Base-by-base conservation (phyloP, 257 asterid genomes). In the Cruciata laevipes region DNA sequence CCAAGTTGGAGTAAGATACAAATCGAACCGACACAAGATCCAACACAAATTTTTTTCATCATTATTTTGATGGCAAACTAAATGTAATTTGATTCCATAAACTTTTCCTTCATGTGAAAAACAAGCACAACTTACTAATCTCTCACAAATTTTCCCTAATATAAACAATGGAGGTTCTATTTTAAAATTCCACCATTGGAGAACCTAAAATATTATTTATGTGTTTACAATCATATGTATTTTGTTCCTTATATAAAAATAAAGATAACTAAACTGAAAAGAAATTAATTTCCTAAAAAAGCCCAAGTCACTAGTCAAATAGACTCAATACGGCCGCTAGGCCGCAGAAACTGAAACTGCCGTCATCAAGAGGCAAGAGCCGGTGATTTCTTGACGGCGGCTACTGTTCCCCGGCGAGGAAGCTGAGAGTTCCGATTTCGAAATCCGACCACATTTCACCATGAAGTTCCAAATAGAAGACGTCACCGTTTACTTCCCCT, bases 381-480 rank as follows among this genome's bases (percentile, higher is more conserved):
- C 37, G 68, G 59, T 7, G 42, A 63, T 30, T 64, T 38, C 27
- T 31, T n/a, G n/a, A 14, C 58, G 38, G 58, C 17, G 58, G 30
- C 0, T 3, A 42, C 27, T 20, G 52, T 14, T 57, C 72, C 7
- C 53, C 25, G 31, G 24, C 7, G 24, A 38, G 38, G 24, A 23
- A 7, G 2, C 44, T 35, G 65, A 13, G 65, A 61, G 1, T 12
- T 31, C 27, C 21, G 66, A 61, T 59, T 27, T 44, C 6, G 60
- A 25, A 35, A 10, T 12, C 17, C n/a, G 51, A 62, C 52, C 32
- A 32, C 4, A 63, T 49, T 51, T 8, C 74, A 65, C 61, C 73
- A 82, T 90, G 97, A 93, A 90, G 87, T 90, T 93, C 84, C 92
- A 83, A 79, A 84, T 93, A 70, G 99, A 93, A 79, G 99, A 90